Conservation (phyloP, 2,329 filamentous ascomycete species). For the Aspergillus sp. region DNA sequence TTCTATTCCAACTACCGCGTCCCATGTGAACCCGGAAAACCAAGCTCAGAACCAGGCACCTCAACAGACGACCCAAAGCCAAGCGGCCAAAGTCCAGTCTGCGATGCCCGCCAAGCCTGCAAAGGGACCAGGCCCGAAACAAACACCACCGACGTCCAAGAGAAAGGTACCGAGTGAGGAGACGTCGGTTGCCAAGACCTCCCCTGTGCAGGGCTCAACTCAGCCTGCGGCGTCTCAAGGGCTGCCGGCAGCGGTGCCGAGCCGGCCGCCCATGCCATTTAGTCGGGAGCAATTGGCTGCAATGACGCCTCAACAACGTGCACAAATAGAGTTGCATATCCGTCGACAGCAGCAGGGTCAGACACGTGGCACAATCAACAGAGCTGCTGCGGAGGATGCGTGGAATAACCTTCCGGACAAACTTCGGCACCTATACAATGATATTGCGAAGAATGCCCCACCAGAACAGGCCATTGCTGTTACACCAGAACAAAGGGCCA, state of each 20-base stretch:
- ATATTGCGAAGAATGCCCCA: conserved; percentile 34
- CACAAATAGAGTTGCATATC: conserved; percentile 36
- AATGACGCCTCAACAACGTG: conserved; percentile 44
- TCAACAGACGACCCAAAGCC: conserved; percentile 28
- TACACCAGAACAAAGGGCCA: conserved; percentile 38
- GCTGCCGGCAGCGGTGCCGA: conserved; percentile 20
- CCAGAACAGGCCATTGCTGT: conserved; percentile 34
- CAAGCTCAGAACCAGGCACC: conserved; percentile 24
- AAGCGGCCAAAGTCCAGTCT: conserved; percentile 31
- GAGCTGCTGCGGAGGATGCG: conserved; percentile 37
- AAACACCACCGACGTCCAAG: conserved; percentile 27
- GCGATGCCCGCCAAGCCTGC: conserved; percentile 25
- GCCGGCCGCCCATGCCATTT: conserved; percentile 23
- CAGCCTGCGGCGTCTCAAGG: conserved; percentile 23
- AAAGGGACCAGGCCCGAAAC: conserved; percentile 30
- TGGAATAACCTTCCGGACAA: conserved; percentile 42
- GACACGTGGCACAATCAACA: conserved; percentile 31
- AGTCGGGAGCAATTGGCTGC: conserved; percentile 39
- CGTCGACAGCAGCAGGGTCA: conserved; percentile 38
- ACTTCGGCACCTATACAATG: conserved; percentile 40
- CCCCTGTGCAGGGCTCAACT: conserved; percentile 30
- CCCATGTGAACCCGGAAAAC: conserved; percentile 25
- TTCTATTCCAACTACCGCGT: conserved; percentile 20
- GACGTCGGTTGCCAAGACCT: conserved; percentile 43
- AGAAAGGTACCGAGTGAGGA: conserved; percentile 51